Evolutionary conservation across 495 filamentous ascomycete species (phyloP), one percentile per base, ranked within the genome.

Genomic region (Penicillium malachiteum): DNA sequence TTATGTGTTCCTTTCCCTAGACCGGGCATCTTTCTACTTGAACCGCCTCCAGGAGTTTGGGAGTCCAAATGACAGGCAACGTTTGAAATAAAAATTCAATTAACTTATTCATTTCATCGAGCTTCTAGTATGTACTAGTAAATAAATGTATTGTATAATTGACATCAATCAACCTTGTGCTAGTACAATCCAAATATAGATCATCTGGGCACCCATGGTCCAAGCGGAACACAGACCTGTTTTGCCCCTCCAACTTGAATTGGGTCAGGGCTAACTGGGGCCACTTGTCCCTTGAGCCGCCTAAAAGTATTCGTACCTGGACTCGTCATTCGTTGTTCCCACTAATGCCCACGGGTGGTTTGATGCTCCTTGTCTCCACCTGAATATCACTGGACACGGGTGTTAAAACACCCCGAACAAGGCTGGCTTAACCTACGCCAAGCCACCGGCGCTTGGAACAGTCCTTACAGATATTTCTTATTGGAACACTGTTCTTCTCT

Each of bases 21-120:
- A 60, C 34, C 35, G 61, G 32, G 57, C 52, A 51, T 58, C 54
- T 51, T 47, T 44, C 40, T 49, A 52, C 47, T 47, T 44, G 35
- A 52, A 52, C 43, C 55, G 52, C 50, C 53, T 64, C 42, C 26
- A 62, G 64, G 64, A 38, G 64, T 67, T 65, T 54, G 50, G 64
- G 64, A 62, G 58, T 67, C 54, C 43, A 32, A 50, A 48, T 57
- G 37, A 34, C 58, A 48, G 32, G 45, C 31, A 49, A 58, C 50
- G 41, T 59, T 41, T 46, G 54, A 50, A 49, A 62, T 62, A 62
- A 47, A 51, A 43, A 46, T 21, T 46, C 31, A 8, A 26, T 31
- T 31, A 45, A 14, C 10, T 46, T n/a, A 32, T 46, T 10, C 31
- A 31, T n/a, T n/a, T n/a, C n/a, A n/a, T n/a, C n/a, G n/a, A n/a